Evolutionary conservation across 345 rosid genomes (phyloP), one percentile per base, ranked within the genome.

Genomic region (Lepidium africanum): DNA sequence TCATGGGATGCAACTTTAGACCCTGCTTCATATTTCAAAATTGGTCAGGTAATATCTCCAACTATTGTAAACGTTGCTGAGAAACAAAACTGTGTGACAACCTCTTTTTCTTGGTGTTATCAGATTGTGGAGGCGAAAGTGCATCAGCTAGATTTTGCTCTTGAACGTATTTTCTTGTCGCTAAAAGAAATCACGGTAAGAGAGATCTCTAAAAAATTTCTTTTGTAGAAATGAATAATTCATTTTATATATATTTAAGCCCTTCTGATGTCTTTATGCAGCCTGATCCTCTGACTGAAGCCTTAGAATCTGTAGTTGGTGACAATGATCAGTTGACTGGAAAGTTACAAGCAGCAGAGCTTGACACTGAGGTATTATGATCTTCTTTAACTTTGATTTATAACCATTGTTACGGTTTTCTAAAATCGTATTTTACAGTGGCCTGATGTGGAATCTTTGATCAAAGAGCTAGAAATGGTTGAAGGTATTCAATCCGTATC

Each of bases 1-100:
- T 94, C 97, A 60, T 94, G 97, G 99, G 92, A 88, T 89, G 89
- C 95, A 59, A 87, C 97, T 15, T 83, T 91, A 81, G 95, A 91
- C 77, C 95, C 92, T 74, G 82, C 83, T 52, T 84, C 95, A 48
- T 81, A 73, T 83, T 87, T 87, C 71, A 85, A 87, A 82, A 76
- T 89, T 65, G 98, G 92, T 63, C 96, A 93, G 98, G 98, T 88
- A 84, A 56, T 52, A 59, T 59, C 55, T 9, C 25, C 4, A 65
- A 19, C 37, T 63, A 47, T 54, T 5, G 6, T 23, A 38, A 46
- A 25, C 2, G 16, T 16, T 65, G 46, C 30, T 30, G 37, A 56
- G 41, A 43, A 58, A 58, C 30, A 3, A 41, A 57, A 53, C 50
- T 46, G 49, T 46, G 46, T 48, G 51, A 64, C 6, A 33, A 47